These are phyloP conservation scores for Haberlea rhodopensis DNA, from an alignment of 257 asterid genomes.

Conservation along the genomic window DNA sequence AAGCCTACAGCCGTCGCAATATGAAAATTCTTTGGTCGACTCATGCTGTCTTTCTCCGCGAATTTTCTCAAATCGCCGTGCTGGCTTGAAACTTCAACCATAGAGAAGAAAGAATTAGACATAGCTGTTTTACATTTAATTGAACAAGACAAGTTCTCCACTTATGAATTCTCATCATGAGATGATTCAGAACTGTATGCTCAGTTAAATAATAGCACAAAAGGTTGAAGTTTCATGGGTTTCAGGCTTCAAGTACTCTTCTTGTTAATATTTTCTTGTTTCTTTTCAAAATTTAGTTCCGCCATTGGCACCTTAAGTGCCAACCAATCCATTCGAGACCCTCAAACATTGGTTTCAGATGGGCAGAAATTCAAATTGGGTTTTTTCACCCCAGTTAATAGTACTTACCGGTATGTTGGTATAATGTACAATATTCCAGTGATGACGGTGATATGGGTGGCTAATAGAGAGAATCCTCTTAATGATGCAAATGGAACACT, in stretches of 20 bases:
- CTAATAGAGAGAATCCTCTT: slow-evolving; percentile 46
- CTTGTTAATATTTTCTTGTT: slow-evolving; percentile 12
- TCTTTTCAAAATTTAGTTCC: slow-evolving; percentile 6
- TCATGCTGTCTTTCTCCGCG: no score
- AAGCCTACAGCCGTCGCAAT: no score
- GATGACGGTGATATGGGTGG: slow-evolving; percentile 51
- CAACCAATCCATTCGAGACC: slow-evolving; percentile 30
- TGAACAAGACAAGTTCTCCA: not conserved
- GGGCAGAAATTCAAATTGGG: slow-evolving; percentile 40
- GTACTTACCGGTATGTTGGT: slow-evolving; percentile 38
- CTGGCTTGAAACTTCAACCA: not conserved
- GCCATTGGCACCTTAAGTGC: slow-evolving; percentile 27
- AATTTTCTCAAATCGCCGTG: not conserved
- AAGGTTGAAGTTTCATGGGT: slow-evolving; percentile 1
- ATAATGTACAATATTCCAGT: slow-evolving; percentile 37
- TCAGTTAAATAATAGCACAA: no score
- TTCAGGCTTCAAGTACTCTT: not conserved
- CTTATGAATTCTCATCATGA: not conserved
- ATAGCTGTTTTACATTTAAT: no score
- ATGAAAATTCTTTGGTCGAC: no score
- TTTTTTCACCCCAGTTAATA: slow-evolving; percentile 42
- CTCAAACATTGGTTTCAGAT: slow-evolving; percentile 37
- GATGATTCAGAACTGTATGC: slow-evolving; percentile 13
- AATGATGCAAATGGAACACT: slow-evolving; percentile 24
- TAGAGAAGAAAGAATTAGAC: not conserved